These are phyloP conservation scores for Parasitella parasitica DNA, from an alignment of 371 early-diverging fungal genomes.

Conservation along the genomic window DNA sequence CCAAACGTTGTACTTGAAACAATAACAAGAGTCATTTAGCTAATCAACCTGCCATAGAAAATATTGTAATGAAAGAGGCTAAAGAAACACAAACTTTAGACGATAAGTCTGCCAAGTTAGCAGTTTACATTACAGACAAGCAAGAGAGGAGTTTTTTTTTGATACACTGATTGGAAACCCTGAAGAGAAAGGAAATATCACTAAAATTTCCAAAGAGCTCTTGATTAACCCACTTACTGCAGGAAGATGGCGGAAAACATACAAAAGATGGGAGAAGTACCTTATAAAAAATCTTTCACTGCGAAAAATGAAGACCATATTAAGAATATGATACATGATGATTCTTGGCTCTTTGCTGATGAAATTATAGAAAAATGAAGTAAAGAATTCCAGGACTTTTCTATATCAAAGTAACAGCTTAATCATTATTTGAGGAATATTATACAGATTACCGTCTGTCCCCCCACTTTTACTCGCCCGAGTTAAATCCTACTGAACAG, in stretches of 20 bases:
- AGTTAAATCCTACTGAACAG: no score
- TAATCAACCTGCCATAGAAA: constrained; percentile 1
- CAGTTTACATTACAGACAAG: constrained; percentile 5
- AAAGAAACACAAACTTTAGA: constrained; percentile 4
- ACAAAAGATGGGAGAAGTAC: constrained; percentile 2
- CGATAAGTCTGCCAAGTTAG: not conserved
- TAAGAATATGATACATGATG: no score
- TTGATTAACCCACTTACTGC: constrained; percentile 1
- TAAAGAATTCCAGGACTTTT: no score
- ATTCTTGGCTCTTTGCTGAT: no score
- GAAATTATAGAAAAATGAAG: no score
- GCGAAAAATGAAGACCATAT: not conserved
- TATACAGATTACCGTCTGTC: no score
- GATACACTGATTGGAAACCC: constrained; percentile 5
- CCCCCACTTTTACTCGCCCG: no score
- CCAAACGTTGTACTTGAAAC: constrained; percentile 6
- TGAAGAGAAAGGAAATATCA: constrained; percentile 3
- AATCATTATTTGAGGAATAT: no score
- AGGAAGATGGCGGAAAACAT: not conserved
- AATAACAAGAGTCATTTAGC: constrained; percentile 7
- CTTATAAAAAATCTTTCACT: not conserved
- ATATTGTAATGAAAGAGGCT: not conserved
- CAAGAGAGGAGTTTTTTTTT: not conserved
- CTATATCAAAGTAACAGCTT: no score
- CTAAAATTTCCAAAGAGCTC: not conserved